These are phyloP conservation scores for Hygrophoropsis aurantiaca DNA, from an alignment of 768 basidiomycete genomes.

Conservation along the genomic window DNA sequence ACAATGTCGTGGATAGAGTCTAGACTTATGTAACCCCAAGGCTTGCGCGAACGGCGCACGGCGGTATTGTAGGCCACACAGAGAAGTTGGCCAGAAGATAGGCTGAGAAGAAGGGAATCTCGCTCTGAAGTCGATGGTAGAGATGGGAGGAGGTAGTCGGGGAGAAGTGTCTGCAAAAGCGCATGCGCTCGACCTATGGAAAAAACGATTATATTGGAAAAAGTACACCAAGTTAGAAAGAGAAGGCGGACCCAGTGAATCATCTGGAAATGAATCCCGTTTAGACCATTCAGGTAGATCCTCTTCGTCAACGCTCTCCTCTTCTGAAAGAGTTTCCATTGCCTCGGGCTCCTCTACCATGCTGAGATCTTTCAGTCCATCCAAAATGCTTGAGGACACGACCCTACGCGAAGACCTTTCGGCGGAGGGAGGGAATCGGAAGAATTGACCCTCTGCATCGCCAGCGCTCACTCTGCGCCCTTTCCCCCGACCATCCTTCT, in stretches of 20 bases:
- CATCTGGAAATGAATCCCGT: constrained; percentile 49
- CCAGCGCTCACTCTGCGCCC: constrained; percentile 29
- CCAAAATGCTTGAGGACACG: constrained; percentile 53
- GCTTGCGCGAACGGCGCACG: constrained; percentile 76
- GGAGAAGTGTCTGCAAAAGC: constrained; percentile 60
- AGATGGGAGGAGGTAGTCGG: constrained; percentile 47
- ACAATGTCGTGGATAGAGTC: constrained; percentile 81
- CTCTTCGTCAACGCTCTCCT: constrained; percentile 59
- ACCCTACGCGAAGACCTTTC: constrained; percentile 42
- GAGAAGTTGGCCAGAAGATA: constrained; percentile 78
- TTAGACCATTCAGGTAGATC: constrained; percentile 80
- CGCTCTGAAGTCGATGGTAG: constrained; percentile 34
- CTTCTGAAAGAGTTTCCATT: constrained; percentile 43
- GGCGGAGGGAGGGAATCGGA: constrained; percentile 18
- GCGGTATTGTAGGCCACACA: constrained; percentile 80
- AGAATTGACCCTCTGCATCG: constrained; percentile 21
- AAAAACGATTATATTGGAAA: constrained; percentile 4
- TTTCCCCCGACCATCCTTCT: constrained; percentile 39
- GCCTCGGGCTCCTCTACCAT: constrained; percentile 59
- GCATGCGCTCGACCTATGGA: constrained; percentile 62
- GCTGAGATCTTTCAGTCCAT: constrained; percentile 48
- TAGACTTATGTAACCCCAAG: constrained; percentile 84
- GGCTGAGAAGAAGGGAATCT: constrained; percentile 45
- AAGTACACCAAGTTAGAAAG: constrained; percentile 1
- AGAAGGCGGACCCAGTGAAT: constrained; percentile 55